Base-by-base conservation (phyloP, 73 alveolate genomes). In the Tetrahymena thermophila region DNA sequence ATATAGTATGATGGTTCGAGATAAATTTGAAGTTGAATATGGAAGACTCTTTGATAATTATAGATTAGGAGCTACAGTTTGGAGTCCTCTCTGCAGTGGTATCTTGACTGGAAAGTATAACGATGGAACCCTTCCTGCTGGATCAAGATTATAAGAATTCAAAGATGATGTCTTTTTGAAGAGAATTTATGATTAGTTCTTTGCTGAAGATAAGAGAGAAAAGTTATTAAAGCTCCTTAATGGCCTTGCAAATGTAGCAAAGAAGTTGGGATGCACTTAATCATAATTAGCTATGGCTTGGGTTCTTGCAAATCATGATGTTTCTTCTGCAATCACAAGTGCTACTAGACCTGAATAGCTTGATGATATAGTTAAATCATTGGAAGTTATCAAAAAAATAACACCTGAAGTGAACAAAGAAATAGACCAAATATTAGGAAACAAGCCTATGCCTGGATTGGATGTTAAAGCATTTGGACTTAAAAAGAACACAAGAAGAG, bases 281-380 rank as follows among this genome's bases (percentile, higher is more conserved):
- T 97, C 99, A n/a, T 96, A 98, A 94, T 97, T 98, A 55, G 98
- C 99, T 28, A 96, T 98, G 93, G 99, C 99, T 37, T 98, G 99
- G 99, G 97, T 97, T 31, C 85, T 98, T 96, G 97, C 93, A 38
- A 97, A 98, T 94, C 94, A 94, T 35, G 99, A 98, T 93, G 98
- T 98, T 16, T 94, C 98, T 58, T 97, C 99, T 34, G 98, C 98
- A 84, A 97, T 98, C 14, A 94, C 97, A 31, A 99, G 99, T 0
- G 99, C 99, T 35, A 96, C 98, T 40, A 96, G 96, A 96, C 96
- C 96, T 57, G 96, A 96, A 40, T 98, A 98, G 93, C 50, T 98
- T 23, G 98, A 96, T 84, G 99, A 98, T 84, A 98, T 97, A 94
- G 94, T 98, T 38, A 96, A 95, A 58, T 97, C 99, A 23, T 58